These are phyloP conservation scores for Aschersonia sp. DNA, from an alignment of 2,329 filamentous ascomycete species.

Conservation along the genomic window DNA sequence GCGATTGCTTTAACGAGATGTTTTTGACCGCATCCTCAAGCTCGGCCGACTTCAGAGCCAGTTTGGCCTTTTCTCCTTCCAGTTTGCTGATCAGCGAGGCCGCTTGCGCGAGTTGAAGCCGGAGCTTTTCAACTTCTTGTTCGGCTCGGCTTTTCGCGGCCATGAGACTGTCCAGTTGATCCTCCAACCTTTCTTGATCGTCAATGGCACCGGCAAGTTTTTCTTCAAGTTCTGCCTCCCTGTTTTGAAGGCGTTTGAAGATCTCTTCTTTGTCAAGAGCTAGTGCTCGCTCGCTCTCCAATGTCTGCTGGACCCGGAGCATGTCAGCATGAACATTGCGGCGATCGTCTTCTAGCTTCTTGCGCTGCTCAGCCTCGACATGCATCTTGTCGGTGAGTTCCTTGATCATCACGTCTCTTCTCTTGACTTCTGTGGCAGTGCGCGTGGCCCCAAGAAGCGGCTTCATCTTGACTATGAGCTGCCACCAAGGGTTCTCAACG, in stretches of 20 bases:
- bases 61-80: slow-evolving; percentile 70
- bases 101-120: slow-evolving; percentile 80
- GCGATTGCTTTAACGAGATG: slow-evolving; percentile 54
- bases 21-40: slow-evolving; percentile 60
- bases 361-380: slow-evolving; percentile 57
- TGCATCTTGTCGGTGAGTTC: slow-evolving; percentile 74
- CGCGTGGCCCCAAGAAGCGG: slow-evolving; percentile 84
- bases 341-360: slow-evolving; percentile 80
- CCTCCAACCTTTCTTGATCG: slow-evolving; percentile 87
- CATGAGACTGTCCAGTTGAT: slow-evolving; percentile 80
- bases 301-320: slow-evolving; percentile 76
- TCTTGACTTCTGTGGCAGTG: slow-evolving; percentile 87
- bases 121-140: slow-evolving; percentile 64
- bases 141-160: slow-evolving; percentile 82
- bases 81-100: slow-evolving; percentile 73
- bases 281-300: slow-evolving; percentile 91
- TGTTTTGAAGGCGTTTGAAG: slow-evolving; percentile 83
- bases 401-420: slow-evolving; percentile 84
- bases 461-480: slow-evolving; percentile 86
- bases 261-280: slow-evolving; percentile 98
- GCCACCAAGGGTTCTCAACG: slow-evolving; percentile 94
- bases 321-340: slow-evolving; percentile 78
- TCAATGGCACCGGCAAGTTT: slow-evolving; percentile 85
- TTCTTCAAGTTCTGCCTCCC: slow-evolving; percentile 85
- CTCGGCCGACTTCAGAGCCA: slow-evolving; percentile 51